Conservation (phyloP, 176 grass and related monocot species). For the Pontederia crassipes region DNA sequence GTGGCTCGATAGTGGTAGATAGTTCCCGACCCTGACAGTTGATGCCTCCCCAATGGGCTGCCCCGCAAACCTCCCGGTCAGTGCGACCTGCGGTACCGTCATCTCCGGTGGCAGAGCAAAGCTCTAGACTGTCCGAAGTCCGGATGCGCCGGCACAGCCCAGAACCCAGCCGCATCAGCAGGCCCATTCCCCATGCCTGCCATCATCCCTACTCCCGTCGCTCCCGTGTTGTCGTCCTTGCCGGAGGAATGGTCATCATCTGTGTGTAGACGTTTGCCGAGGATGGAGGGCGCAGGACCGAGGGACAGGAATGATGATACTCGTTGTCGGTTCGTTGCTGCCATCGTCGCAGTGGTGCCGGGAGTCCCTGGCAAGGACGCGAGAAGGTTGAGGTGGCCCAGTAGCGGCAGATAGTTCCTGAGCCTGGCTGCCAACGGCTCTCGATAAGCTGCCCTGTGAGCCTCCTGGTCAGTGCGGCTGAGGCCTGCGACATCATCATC, state of each 20-base stretch:
- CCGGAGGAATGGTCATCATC: neutral
- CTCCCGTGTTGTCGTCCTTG: neutral
- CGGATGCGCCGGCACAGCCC: constrained; percentile 7
- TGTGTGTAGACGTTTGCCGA: constrained; percentile 12
- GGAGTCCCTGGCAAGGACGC: constrained; percentile 64
- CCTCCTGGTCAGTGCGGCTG: neutral
- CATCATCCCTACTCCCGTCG: neutral
- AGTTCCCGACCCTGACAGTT: constrained; percentile 76
- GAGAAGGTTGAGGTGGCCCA: constrained; percentile 85
- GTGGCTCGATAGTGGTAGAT: constrained; percentile 75
- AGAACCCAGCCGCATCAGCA: neutral
- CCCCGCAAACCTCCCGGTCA: constrained; percentile 16
- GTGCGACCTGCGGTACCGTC: constrained; percentile 1
- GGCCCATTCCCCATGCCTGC: neutral
- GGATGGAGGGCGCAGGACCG: constrained; percentile 14
- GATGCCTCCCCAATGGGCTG: constrained; percentile 56
- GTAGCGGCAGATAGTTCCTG: constrained; percentile 80
- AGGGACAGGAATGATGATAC: neutral
- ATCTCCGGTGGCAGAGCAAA: constrained; percentile 5
- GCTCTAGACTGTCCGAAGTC: constrained; percentile 9
- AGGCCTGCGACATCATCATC: constrained; percentile 5
- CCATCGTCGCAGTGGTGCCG: constrained; percentile 6
- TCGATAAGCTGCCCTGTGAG: constrained; percentile 27
- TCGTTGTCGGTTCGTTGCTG: constrained; percentile 37
- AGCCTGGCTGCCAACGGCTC: constrained; percentile 73